A percentile compares a stretch with the other conserved stretches of the same genome.
Conservation (phyloP, 495 filamentous ascomycete genomes). For the Trichoderma reesei region DNA sequence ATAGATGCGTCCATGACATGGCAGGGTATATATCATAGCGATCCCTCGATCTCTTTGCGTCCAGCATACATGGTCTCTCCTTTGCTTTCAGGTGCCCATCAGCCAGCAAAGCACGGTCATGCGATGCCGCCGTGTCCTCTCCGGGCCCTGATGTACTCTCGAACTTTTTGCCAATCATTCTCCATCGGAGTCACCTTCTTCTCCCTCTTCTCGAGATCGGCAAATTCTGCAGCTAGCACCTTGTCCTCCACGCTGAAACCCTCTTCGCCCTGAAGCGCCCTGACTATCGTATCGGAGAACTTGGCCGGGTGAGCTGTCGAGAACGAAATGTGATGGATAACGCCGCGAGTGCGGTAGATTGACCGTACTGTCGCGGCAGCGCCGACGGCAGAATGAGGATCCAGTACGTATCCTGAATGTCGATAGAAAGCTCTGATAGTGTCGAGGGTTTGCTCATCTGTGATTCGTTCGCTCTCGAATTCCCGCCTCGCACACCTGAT, state of each 20-base stretch:
- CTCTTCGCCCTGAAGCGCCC: constrained; percentile 55
- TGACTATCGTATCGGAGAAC: constrained; percentile 63
- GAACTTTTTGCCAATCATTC: constrained; percentile 40
- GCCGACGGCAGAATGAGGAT: constrained; percentile 86
- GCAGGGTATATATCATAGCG: no score
- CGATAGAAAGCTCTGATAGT: constrained; percentile 61
- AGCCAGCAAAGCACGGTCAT: constrained; percentile 14
- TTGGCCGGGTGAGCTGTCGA: constrained; percentile 93
- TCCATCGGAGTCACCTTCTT: constrained; percentile 46
- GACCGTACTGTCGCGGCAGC: constrained; percentile 61
- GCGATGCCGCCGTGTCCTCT: constrained; percentile 20
- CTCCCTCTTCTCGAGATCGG: constrained; percentile 57
- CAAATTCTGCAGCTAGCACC: constrained; percentile 70
- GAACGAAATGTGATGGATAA: constrained; percentile 58
- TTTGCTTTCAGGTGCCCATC: no score
- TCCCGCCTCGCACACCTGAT: constrained; percentile 51
- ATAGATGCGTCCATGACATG: no score
- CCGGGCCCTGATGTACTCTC: constrained; percentile 44
- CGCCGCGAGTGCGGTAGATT: constrained; percentile 36
- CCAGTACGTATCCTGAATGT: constrained; percentile 64
- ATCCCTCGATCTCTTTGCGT: no score
- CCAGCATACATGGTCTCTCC: no score
- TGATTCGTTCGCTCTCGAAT: constrained; percentile 78
- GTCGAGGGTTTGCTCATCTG: constrained; percentile 62
- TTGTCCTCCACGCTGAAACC: constrained; percentile 59